phyloP scores from a whole-genome alignment of 164 flowering plant species.

The Dillenia turbinata region DNA sequence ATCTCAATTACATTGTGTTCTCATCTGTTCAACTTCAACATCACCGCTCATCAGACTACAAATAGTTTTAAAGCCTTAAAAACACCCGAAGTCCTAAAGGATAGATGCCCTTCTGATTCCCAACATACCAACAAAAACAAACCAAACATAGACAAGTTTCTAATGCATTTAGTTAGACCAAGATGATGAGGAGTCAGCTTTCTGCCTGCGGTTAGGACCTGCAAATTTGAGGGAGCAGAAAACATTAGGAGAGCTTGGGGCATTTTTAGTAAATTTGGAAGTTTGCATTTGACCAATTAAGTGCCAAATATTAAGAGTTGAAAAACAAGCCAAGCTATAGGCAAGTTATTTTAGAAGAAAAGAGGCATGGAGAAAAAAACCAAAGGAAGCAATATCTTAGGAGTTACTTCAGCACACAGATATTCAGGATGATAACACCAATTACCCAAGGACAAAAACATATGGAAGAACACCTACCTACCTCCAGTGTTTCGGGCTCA shows the following conservation, averaged over 20 bases:
- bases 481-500: neutral
- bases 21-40: too few relatives aligned
- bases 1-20: too few relatives aligned
- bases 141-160: neutral
- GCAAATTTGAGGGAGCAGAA: neutral
- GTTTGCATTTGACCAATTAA: neutral
- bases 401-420: neutral
- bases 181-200: conserved; percentile 16
- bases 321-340: neutral
- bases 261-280: neutral
- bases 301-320: neutral
- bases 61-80: too few relatives aligned
- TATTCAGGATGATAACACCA: neutral
- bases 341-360: neutral
- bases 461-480: neutral
- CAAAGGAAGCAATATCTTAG: neutral
- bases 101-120: neutral
- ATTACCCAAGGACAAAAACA: neutral
- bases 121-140: neutral
- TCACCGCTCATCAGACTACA: too few relatives aligned
- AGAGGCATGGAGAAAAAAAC: neutral
- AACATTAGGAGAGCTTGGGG: neutral
- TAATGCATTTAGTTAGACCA: conserved; percentile 9
- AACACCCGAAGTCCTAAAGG: too few relatives aligned
- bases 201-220: conserved; percentile 18